phyloP scores from a whole-genome alignment of 2,329 filamentous ascomycete species.

The Trichoderma atrobrunneum region DNA sequence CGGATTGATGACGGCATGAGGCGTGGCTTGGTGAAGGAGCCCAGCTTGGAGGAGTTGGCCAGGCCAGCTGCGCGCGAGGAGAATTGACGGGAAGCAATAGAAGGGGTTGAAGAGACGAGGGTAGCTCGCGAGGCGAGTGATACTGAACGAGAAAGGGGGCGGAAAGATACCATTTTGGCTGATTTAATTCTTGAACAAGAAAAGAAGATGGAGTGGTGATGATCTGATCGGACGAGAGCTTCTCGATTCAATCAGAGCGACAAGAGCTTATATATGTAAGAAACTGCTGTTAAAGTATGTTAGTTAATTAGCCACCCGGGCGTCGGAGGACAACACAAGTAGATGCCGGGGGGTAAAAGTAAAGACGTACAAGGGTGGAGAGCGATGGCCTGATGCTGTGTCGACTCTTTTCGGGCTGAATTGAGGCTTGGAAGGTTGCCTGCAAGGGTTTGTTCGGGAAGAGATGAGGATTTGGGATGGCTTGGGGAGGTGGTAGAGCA shows the following conservation, averaged over 20 bases:
- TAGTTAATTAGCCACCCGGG: not conserved
- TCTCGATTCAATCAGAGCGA: not conserved
- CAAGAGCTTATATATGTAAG: not conserved
- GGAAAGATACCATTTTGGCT: conserved; percentile 34
- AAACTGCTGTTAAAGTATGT: not conserved
- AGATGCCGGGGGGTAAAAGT: not conserved
- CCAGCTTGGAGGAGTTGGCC: conserved; percentile 41
- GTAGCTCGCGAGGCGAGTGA: conserved; percentile 29
- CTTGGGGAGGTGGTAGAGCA: not conserved
- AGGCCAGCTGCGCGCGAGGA: conserved; percentile 39
- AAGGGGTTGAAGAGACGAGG: conserved; percentile 26
- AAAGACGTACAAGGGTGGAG: conserved; percentile 5
- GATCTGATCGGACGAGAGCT: not conserved
- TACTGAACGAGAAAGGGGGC: conserved; percentile 29
- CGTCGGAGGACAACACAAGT: not conserved
- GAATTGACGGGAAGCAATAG: conserved; percentile 22
- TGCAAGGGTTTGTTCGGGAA: conserved; percentile 1
- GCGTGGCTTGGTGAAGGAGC: conserved; percentile 16
- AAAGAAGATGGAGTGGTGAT: not conserved
- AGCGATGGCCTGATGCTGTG: conserved; percentile 10
- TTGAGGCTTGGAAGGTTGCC: conserved; percentile 2
- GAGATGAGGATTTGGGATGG: not conserved
- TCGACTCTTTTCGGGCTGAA: conserved; percentile 6
- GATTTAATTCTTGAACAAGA: not conserved
- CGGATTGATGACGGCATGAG: conserved; percentile 48